Evolutionary conservation across 805 yeast genomes (phyloP).

Genomic region (Starmerella etchellsii): DNA sequence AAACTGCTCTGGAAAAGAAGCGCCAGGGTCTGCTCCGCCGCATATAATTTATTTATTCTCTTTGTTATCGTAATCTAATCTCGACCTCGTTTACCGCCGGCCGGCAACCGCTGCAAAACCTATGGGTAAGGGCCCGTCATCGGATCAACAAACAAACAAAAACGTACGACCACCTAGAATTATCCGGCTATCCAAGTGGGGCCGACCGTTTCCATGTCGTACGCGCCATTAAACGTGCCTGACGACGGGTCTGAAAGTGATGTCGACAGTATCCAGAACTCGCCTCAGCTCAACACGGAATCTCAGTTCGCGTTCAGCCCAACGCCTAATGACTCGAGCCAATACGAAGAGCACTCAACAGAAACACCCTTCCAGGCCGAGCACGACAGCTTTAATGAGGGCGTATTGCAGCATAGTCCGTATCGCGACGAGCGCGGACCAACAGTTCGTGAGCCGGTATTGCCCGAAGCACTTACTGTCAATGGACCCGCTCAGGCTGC

Average conservation of each 20-base stretch:
- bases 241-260: conserved; percentile 7
- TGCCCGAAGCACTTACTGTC: too few relatives aligned
- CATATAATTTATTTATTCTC: neutral
- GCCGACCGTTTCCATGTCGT: too few relatives aligned
- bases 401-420: conserved; percentile 1
- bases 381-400: neutral
- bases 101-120: too few relatives aligned
- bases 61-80: too few relatives aligned
- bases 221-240: too few relatives aligned
- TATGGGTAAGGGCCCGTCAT: too few relatives aligned
- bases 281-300: conserved; percentile 17
- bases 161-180: too few relatives aligned
- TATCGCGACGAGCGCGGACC: neutral
- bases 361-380: conserved; percentile 1
- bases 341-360: neutral
- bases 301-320: conserved; percentile 2
- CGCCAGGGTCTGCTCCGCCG: conserved; percentile 41
- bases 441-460: neutral
- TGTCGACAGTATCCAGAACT: conserved; percentile 18
- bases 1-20: conserved; percentile 77
- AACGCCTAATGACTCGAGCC: neutral
- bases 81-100: too few relatives aligned
- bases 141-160: too few relatives aligned
- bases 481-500: too few relatives aligned
- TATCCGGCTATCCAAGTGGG: too few relatives aligned